Conservation (phyloP, 2,329 filamentous ascomycete species). For the Ophiocordyceps camponoti-saundersi region DNA sequence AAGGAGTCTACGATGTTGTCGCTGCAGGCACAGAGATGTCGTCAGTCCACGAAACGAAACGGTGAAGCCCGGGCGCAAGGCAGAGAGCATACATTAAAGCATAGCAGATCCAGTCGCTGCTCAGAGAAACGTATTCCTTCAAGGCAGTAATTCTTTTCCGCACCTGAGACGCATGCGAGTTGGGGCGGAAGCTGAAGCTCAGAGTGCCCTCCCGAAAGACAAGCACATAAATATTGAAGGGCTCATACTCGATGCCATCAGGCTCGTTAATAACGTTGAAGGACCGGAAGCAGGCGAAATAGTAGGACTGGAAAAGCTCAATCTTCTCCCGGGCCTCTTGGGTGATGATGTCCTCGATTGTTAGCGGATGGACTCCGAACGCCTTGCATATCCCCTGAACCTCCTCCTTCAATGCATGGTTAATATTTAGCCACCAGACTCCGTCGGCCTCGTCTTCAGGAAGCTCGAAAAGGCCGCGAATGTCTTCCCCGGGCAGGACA, state of each 20-base stretch:
- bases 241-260: conserved; percentile 70
- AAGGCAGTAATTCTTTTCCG: conserved; percentile 81
- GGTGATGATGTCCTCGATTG: conserved; percentile 87
- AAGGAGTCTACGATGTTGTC: conserved; percentile 97
- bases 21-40: conserved; percentile 19
- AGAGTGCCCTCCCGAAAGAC: conserved; percentile 91
- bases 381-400: conserved; percentile 78
- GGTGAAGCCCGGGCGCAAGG: neutral
- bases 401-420: conserved; percentile 78
- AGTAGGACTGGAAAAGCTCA: conserved; percentile 92
- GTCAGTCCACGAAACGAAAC: conserved; percentile 9
- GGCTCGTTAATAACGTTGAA: conserved; percentile 70
- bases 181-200: conserved; percentile 84
- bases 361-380: conserved; percentile 89
- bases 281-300: conserved; percentile 93
- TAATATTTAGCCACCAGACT: conserved; percentile 98
- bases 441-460: conserved; percentile 50
- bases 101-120: conserved; percentile 98
- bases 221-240: conserved; percentile 91
- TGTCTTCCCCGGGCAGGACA: conserved; percentile 74
- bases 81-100: conserved; percentile 61
- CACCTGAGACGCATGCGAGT: conserved; percentile 75
- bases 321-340: conserved; percentile 97
- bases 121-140: conserved; percentile 87
- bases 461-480: conserved; percentile 67